Conservation (phyloP, 106 monocot genomes). For the Dendrobium officinale region DNA sequence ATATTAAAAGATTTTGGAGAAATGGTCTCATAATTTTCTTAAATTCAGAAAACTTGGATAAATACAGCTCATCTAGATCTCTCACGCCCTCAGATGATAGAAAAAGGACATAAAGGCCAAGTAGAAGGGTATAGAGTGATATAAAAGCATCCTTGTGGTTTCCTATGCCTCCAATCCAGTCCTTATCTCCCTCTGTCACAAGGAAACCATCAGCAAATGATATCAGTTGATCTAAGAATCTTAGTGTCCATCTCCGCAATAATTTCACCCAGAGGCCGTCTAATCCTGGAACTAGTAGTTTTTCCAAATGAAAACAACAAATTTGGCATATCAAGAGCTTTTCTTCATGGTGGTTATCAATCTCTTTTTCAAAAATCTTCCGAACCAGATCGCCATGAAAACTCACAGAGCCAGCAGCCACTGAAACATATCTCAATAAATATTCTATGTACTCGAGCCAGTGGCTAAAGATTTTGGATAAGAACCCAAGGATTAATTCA, state of each 20-base stretch:
- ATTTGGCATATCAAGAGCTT: slow-evolving; percentile 90
- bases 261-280: slow-evolving; percentile 9
- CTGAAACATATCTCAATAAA: slow-evolving; percentile 42
- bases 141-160: slow-evolving; percentile 90
- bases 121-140: slow-evolving; percentile 64
- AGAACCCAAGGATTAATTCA: slow-evolving; percentile 52
- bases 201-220: slow-evolving; percentile 36
- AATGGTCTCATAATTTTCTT: slow-evolving; percentile 46
- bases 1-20: slow-evolving; percentile 75
- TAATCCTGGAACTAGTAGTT: slow-evolving; percentile 19
- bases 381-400: slow-evolving; percentile 62
- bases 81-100: slow-evolving; percentile 11
- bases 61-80: slow-evolving; percentile 15
- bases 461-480: slow-evolving; percentile 63
- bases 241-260: slow-evolving; percentile 40
- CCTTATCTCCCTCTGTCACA: slow-evolving; percentile 27
- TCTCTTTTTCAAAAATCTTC: slow-evolving; percentile 93
- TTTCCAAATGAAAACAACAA: slow-evolving; percentile 76
- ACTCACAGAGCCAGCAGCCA: slow-evolving; percentile 24
- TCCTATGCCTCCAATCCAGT: slow-evolving; percentile 96
- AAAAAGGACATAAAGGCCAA: slow-evolving; percentile 62
- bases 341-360: slow-evolving; percentile 98
- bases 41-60: slow-evolving; percentile 28
- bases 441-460: slow-evolving; percentile 59
- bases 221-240: slow-evolving; percentile 45